Evolutionary conservation across 345 rosid species (phyloP).

Genomic region (Cardamine chenopodiifolia): DNA sequence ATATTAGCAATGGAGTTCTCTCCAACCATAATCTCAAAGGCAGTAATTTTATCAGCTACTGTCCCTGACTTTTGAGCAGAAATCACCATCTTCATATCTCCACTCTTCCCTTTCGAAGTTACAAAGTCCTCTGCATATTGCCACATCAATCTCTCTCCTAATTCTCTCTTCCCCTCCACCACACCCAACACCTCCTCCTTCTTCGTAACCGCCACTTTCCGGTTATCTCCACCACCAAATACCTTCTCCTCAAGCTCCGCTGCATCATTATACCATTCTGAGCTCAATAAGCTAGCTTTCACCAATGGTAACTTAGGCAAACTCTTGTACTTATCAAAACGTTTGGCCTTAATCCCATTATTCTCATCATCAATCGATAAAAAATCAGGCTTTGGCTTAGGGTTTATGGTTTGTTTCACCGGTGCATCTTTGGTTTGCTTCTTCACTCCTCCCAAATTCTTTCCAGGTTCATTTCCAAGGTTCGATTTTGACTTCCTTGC

Average conservation of each 20-base stretch:
- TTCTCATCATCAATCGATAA: slow-evolving; percentile 52
- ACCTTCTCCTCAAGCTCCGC: slow-evolving; percentile 74
- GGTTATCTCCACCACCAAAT: slow-evolving; percentile 45
- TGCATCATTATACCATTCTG: slow-evolving; percentile 77
- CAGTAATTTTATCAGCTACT: slow-evolving; percentile 88
- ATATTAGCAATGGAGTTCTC: slow-evolving; percentile 90
- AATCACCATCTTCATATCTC: slow-evolving; percentile 82
- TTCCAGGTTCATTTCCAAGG: slow-evolving; percentile 9
- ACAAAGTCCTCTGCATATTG: slow-evolving; percentile 75
- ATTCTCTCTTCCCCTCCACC: slow-evolving; percentile 67
- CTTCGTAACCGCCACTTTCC: slow-evolving; percentile 44
- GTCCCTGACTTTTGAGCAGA: slow-evolving; percentile 96
- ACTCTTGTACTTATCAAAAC: slow-evolving; percentile 53
- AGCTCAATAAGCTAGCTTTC: slow-evolving; percentile 64
- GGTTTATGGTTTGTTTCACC: slow-evolving; percentile 24
- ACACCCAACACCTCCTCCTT: slow-evolving; percentile 57
- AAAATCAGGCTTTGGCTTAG: slow-evolving; percentile 61
- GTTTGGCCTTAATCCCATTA: slow-evolving; percentile 33
- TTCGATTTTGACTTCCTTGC: slow-evolving; percentile 31
- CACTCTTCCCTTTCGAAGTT: slow-evolving; percentile 63
- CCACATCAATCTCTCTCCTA: slow-evolving; percentile 85
- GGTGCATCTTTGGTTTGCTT: slow-evolving; percentile 11
- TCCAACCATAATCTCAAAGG: slow-evolving; percentile 82
- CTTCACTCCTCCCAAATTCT: slow-evolving; percentile 18
- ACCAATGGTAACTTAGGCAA: slow-evolving; percentile 73